Base-by-base conservation (phyloP, 768 basidiomycete genomes). In the Lepiota venenata region DNA sequence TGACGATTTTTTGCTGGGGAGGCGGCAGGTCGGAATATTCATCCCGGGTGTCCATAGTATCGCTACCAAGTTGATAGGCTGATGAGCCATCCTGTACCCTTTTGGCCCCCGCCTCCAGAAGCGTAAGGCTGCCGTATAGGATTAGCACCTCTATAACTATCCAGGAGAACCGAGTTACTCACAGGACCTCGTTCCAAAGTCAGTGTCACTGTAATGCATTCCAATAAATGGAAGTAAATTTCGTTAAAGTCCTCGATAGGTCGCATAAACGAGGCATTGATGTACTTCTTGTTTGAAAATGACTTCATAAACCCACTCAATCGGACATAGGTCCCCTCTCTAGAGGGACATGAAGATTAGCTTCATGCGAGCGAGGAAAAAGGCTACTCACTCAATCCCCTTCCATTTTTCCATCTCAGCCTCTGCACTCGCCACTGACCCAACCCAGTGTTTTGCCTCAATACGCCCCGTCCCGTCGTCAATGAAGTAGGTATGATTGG, bases 391-490 rank as follows among this genome's bases (percentile, higher is more conserved):
- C 77, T 69, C 69, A 45, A 87, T 77, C 0, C 74, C 79, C 43
- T 72, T 72, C 68, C 71, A 74, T 50, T 75, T 73, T 4, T 74
- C 72, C 1, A 73, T 73, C 29, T 84, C 82, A 3, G 85, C 84
- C 22, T 81, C 81, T 45, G 68, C 69, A 35, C 74, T 75, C 10
- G 83, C 75, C 16, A 47, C 35, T 20, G 46, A 21, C 60, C 93
- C 91, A 9, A 85, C 72, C 95, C 96, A 98, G 58, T 85, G 85
- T 20, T 89, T 82, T 20, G 84, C 87, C 62, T 91, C 88, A 16
- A 89, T 81, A 40, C 71, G 71, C 18, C 87, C 93, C 2, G 91
- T 90, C 11, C 94, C 93, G 66, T 99, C 96, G 55, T 94, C 89
- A 4, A 99, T 73, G 55, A 73, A 69, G 64, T 92, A 93, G 35